Base-by-base conservation (phyloP, 2,329 filamentous ascomycete species). In the Aureobasidium sp. region DNA sequence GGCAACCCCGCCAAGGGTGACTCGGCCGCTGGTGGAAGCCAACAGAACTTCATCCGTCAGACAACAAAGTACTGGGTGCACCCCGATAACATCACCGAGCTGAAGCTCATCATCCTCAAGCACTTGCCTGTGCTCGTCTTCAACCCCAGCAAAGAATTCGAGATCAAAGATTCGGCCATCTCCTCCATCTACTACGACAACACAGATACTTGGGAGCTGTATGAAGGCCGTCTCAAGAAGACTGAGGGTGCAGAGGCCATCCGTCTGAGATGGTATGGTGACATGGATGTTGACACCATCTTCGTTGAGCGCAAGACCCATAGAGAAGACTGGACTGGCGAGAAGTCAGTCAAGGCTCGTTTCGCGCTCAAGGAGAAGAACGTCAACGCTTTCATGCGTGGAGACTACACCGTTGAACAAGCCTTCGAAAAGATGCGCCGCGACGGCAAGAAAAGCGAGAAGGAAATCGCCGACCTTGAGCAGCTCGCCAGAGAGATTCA, bases 51-150 rank as follows among this genome's bases (percentile, higher is more conserved):
- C 72, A 86, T 99, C 65, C 89, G 94, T 64, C 90, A 97, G 73
- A 99, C 94, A 0, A 99, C 94, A 36, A 99, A 99, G 76, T 99
- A 99, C 79, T 99, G 94, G 94, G 94, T 99, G 50, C 94, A 99
- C 72, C 90, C 90, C 2, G 94, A 97, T 76, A 99, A 99, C 72
- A 94, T 99, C 69, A 97, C 94, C 5, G 94, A 99, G 78, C 78
- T 99, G 65, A 99, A 99, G 80, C 87, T 99, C 74, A 93, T 99
- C 72, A 92, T 99, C 71, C 81, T 99, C 58, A 97, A 99, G 81
- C 94, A 99, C 79, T 81, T 99, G 65, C 94, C 94, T 0, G 94
- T 99, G 9, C 82, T 99, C 17, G 94, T 99, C 12, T 99, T 97
- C 82, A 99, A 97, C 73, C 83, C 93, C 15, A 95, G 87, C 79